Evolutionary conservation across 352 stramenopile genomes (phyloP), one percentile per base, ranked within the genome.

Genomic region (Phytophthora vignae): DNA sequence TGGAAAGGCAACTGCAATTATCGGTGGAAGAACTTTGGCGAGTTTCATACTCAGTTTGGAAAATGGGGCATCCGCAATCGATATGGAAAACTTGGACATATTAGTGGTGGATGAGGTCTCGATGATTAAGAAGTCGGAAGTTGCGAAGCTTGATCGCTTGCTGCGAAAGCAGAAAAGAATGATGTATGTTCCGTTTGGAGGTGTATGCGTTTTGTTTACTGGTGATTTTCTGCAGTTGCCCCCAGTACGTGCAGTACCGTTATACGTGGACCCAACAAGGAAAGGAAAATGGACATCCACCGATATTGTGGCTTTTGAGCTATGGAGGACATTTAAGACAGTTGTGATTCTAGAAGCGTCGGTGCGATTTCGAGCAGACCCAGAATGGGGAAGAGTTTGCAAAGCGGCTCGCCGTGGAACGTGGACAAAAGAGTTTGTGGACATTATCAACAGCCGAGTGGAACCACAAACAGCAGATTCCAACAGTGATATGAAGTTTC

Each of bases 261-360:
- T 29, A 29, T 29, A 29, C 25, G 25, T 29, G 25, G 25, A 4
- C 25, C 25, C 25, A 29, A 29, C 25, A 29, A 29, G 25, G 25
- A 29, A 29, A 29, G 25, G 25, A 29, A 58, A 27, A 17, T 10
- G 11, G 22, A 22, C 14, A 29, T 29, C 33, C 4, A 59, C 17
- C 7, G 53, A 59, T 15, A n/a, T 64, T 36, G 46, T 15, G 0
- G 58, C 40, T 6, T 64, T 31, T 33, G 27, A 46, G 7, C 12
- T 64, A 42, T 64, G 42, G 58, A 44, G 21, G 15, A 36, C n/a
- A 7, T 64, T 64, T 56, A 3, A 31, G 33, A 11, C 21, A 21
- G 58, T 56, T 10, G 40, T 64, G 7, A 17, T 56, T 6, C 11
- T 64, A 5, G 46, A 64, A 17, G 58, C 56, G 14, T 64, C 58